A percentile compares a stretch with the other conserved stretches of the same genome.
Evolutionary conservation across 495 filamentous ascomycete genomes (phyloP).

Genomic region (Hypoxylon fuscum): DNA sequence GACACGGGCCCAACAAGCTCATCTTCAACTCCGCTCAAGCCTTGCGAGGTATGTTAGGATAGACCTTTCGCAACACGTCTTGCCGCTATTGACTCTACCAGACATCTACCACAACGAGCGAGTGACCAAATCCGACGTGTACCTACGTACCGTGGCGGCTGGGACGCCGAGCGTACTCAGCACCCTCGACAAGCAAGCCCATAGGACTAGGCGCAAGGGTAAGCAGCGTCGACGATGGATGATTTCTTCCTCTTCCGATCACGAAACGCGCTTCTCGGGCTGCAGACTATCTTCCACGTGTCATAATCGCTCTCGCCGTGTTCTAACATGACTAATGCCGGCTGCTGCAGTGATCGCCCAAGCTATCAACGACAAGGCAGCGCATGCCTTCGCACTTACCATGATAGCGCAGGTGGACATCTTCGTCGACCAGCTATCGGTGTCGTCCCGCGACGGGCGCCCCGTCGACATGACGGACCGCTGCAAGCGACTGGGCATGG

Average conservation of each 20-base stretch:
- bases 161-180: constrained; percentile 13
- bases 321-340: no score
- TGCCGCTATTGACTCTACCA: constrained; percentile 44
- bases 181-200: constrained; percentile 5
- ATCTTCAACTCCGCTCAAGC: constrained; percentile 54
- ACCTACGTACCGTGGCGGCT: background rate
- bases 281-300: no score
- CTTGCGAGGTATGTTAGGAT: constrained; percentile 46
- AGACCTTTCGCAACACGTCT: no score
- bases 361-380: constrained; percentile 19
- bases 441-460: constrained; percentile 31
- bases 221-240: no score
- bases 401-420: constrained; percentile 35
- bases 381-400: constrained; percentile 35
- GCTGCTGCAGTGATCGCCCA: constrained; percentile 28
- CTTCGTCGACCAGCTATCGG: constrained; percentile 29
- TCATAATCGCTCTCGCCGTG: no score
- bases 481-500: background rate
- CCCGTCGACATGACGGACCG: constrained; percentile 27
- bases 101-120: constrained; percentile 59
- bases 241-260: no score
- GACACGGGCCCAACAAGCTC: constrained; percentile 59
- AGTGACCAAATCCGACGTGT: constrained; percentile 52
- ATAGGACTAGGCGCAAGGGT: constrained; percentile 24
- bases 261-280: no score